Evolutionary conservation across 345 rosid species (phyloP).

Genomic region (Populus tremula): DNA sequence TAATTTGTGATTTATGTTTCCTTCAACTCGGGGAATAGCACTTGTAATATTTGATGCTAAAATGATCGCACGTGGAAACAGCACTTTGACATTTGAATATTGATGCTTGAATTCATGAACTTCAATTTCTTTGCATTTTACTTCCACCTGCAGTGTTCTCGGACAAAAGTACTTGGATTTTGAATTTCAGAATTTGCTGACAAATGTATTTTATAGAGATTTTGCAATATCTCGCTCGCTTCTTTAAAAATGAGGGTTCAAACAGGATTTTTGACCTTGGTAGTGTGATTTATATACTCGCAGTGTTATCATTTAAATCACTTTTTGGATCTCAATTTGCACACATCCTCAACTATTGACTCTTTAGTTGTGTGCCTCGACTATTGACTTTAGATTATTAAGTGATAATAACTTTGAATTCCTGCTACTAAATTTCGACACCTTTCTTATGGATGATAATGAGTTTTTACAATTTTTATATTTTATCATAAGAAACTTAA

Average conservation of each 20-base stretch:
- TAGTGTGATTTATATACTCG: no score
- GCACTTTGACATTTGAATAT: not conserved
- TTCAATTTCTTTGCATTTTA: not conserved
- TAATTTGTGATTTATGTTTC: not conserved
- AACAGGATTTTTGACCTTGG: no score
- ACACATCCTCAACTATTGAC: no score
- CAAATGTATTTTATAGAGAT: not conserved
- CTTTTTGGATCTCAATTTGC: no score
- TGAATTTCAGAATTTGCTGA: not conserved
- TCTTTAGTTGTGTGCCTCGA: no score
- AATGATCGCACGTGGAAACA: not conserved
- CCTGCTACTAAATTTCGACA: not conserved
- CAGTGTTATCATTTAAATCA: no score
- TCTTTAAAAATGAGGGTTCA: no score
- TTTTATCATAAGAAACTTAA: no score
- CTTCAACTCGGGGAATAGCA: not conserved
- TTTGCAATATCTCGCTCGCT: no score
- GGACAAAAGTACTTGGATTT: not conserved
- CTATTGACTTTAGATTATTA: not conserved
- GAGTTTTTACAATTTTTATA: no score
- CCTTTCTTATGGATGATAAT: no score
- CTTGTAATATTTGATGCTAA: not conserved
- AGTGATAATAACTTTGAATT: not conserved
- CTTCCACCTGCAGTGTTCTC: not conserved
- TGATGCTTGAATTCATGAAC: not conserved